phyloP scores from a whole-genome alignment of 768 basidiomycete species.

The Suillus subaureus region DNA sequence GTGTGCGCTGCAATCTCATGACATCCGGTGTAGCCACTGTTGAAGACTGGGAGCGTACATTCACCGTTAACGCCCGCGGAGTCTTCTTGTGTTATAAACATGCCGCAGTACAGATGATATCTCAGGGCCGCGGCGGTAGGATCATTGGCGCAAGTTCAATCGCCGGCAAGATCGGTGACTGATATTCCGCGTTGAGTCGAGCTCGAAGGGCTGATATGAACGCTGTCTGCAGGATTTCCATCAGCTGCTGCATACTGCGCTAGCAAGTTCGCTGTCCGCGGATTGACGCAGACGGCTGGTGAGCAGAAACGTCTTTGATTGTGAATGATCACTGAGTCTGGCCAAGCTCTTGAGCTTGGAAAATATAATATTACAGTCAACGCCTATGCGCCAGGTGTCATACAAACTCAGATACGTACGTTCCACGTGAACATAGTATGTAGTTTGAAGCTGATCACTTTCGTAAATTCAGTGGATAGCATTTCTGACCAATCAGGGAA shows the following conservation, averaged over 20 bases:
- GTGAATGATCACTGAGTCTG: background rate
- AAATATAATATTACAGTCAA: slow-evolving; percentile 44
- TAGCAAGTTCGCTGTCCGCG: slow-evolving; percentile 26
- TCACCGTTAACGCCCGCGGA: slow-evolving; percentile 33
- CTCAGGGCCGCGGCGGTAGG: slow-evolving; percentile 18
- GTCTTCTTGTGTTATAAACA: slow-evolving; percentile 32
- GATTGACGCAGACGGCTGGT: slow-evolving; percentile 27
- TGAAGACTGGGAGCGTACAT: slow-evolving; percentile 29
- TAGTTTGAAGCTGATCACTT: background rate
- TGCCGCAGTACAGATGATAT: slow-evolving; percentile 17
- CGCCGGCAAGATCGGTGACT: slow-evolving; percentile 9
- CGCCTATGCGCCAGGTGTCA: slow-evolving; percentile 33
- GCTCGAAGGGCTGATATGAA: background rate
- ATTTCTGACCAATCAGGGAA: slow-evolving; percentile 4
- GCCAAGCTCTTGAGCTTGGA: slow-evolving; percentile 39
- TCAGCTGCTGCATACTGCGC: slow-evolving; percentile 15
- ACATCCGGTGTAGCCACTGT: slow-evolving; percentile 14
- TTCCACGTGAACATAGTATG: background rate
- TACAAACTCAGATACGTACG: slow-evolving; percentile 14
- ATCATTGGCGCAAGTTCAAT: slow-evolving; percentile 8
- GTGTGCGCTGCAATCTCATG: background rate
- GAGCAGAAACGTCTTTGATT: slow-evolving; percentile 15
- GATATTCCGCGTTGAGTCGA: background rate
- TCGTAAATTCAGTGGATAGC: background rate
- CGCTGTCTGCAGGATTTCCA: slow-evolving; percentile 9